These are phyloP conservation scores for Alternaria sp. DNA, from an alignment of 2,329 filamentous ascomycete genomes.

Conservation along the genomic window DNA sequence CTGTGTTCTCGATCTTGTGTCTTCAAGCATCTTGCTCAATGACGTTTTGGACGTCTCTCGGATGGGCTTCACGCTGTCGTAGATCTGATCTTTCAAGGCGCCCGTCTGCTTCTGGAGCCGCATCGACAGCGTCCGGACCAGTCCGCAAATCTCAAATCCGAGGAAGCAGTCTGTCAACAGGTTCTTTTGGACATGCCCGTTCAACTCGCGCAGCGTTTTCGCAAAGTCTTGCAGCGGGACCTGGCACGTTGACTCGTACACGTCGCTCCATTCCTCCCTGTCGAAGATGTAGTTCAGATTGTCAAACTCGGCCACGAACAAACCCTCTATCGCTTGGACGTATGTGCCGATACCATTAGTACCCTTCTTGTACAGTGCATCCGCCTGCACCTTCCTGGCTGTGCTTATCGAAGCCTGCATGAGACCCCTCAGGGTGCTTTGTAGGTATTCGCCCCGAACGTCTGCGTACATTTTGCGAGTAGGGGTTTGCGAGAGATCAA, in stretches of 20 bases:
- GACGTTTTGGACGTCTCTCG: conserved; percentile 91
- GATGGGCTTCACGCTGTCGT: conserved; percentile 86
- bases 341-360: conserved; percentile 94
- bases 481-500: conserved; percentile 66
- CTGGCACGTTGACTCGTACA: conserved; percentile 82
- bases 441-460: conserved; percentile 85
- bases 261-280: conserved; percentile 81
- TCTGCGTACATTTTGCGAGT: conserved; percentile 86
- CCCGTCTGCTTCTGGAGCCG: conserved; percentile 83
- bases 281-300: conserved; percentile 88
- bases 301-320: conserved; percentile 88
- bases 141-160: conserved; percentile 93
- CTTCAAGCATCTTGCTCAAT: conserved; percentile 81
- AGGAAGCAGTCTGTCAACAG: conserved; percentile 91
- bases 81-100: conserved; percentile 82
- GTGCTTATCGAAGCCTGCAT: conserved; percentile 83
- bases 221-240: conserved; percentile 81
- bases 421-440: conserved; percentile 81
- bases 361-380: conserved; percentile 84
- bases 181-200: conserved; percentile 86
- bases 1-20: conserved; percentile 75
- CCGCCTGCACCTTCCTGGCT: conserved; percentile 75
- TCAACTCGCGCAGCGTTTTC: conserved; percentile 86
- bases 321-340: conserved; percentile 82
- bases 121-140: conserved; percentile 80